Base-by-base conservation (phyloP, 1,139 yeast genomes). In the Yarrowia galli region DNA sequence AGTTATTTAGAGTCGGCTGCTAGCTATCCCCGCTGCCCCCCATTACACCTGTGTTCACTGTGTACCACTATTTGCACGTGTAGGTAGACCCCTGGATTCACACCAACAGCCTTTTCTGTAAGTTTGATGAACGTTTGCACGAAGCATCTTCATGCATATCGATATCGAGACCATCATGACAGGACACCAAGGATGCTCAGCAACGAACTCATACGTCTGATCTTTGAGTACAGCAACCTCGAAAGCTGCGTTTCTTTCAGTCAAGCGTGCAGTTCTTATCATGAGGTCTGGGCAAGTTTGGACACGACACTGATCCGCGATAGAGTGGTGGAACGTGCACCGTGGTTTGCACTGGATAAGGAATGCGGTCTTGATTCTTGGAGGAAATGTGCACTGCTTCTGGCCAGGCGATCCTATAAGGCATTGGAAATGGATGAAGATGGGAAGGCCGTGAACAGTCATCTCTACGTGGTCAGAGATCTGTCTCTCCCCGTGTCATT, bases 191-290 rank as follows among this genome's bases (percentile, higher is more conserved):
- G 38, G 36, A 48, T 48, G 53, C 36, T 48, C 22, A 25, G 53
- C 36, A 48, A 48, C 53, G 53, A 48, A 48, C 22, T 48, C 20
- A n/a, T 48, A 7, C 36, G 53, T 3, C 53, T 48, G 36, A 9
- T 48, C n/a, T n/a, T 48, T 15, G 53, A 48, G 18, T 48, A 48
- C 53, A 16, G 22, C 53, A 48, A 25, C 35, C 36, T 48, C 22
- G 53, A 48, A 8, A 8, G 18, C 32, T 45, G 49, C 16, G 49
- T 45, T n/a, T n/a, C 49, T 13, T 18, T 45, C 20, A 45, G 49
- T 8, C 49, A 45, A 9, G 32, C 23, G 15, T 13, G 18, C 32
- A 23, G 32, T 5, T 23, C 28, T 4, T 45, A 15, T 15, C 16
- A 15, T 12, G 15, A 9, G 20, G 36, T 48, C 2, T 48, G 53